These are phyloP conservation scores for Aspergillus wentii DNA, from an alignment of 495 filamentous ascomycete genomes.

Conservation along the genomic window DNA sequence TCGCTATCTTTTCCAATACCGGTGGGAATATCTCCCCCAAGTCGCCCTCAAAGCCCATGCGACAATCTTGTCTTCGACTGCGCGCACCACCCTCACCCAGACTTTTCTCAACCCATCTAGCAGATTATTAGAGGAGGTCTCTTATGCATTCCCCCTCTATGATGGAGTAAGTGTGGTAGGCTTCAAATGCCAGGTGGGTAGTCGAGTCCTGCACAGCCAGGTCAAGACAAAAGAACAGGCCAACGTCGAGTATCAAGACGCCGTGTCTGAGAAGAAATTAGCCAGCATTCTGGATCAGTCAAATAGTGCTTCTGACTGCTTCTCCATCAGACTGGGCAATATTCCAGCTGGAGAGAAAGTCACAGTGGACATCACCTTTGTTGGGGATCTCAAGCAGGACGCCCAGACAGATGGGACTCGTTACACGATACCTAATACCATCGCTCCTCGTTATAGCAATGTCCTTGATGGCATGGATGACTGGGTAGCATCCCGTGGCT, in stretches of 20 bases:
- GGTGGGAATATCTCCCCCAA: slow-evolving; percentile 47
- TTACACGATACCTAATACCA: slow-evolving; percentile 58
- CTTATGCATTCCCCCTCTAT: slow-evolving; percentile 65
- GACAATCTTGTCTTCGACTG: slow-evolving; percentile 49
- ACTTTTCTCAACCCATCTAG: slow-evolving; percentile 51
- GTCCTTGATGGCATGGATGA: background rate
- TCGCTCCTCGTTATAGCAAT: slow-evolving; percentile 59
- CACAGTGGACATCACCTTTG: slow-evolving; percentile 55
- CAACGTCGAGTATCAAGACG: slow-evolving; percentile 46
- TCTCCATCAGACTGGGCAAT: slow-evolving; percentile 60
- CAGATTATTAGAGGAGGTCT: slow-evolving; percentile 43
- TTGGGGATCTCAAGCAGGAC: slow-evolving; percentile 65
- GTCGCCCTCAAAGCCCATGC: slow-evolving; percentile 46
- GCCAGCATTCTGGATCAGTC: slow-evolving; percentile 60
- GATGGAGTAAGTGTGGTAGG: slow-evolving; percentile 60
- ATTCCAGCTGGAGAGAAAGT: slow-evolving; percentile 50
- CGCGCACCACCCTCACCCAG: slow-evolving; percentile 56
- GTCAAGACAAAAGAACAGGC: slow-evolving; percentile 60
- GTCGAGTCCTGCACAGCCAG: slow-evolving; percentile 46
- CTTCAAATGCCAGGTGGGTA: slow-evolving; percentile 53
- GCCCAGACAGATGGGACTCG: slow-evolving; percentile 55
- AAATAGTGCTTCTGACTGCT: slow-evolving; percentile 53
- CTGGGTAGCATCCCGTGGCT: background rate
- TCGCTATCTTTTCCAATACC: background rate
- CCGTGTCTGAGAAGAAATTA: slow-evolving; percentile 49